Conservation (phyloP, 1,139 yeast genomes). For the Zygoascus meyerae region DNA sequence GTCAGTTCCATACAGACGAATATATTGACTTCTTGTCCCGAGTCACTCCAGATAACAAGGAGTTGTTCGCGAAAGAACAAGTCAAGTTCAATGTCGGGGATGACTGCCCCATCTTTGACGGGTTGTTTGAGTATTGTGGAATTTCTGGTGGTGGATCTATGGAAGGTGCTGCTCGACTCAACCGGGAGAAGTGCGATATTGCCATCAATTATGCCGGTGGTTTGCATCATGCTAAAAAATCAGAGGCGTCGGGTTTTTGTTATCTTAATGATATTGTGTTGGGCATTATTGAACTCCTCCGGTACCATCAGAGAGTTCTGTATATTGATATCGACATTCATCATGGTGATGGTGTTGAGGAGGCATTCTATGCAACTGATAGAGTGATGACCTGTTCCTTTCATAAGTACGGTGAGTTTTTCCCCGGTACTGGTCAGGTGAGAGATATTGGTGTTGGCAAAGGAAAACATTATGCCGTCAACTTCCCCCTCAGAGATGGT, state of each 20-base stretch:
- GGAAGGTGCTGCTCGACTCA: conserved; percentile 94
- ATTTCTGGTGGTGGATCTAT: conserved; percentile 94
- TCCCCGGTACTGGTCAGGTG: conserved; percentile 93
- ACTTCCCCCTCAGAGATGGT: conserved; percentile 88
- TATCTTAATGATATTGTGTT: conserved; percentile 85
- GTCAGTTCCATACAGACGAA: conserved; percentile 97
- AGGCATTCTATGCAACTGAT: conserved; percentile 93
- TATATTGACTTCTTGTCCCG: conserved; percentile 89
- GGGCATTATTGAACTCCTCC: conserved; percentile 79
- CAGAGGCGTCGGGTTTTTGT: conserved; percentile 95
- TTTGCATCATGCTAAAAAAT: conserved; percentile 91
- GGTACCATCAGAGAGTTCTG: conserved; percentile 92
- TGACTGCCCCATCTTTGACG: conserved; percentile 96
- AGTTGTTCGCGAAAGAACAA: conserved; percentile 85
- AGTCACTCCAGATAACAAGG: conserved; percentile 92
- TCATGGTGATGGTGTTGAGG: conserved; percentile 98
- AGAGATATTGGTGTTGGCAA: conserved; percentile 85
- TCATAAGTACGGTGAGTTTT: conserved; percentile 94
- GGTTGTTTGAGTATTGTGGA: conserved; percentile 89
- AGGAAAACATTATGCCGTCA: conserved; percentile 81
- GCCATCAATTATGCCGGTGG: conserved; percentile 98
- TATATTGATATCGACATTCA: conserved; percentile 95
- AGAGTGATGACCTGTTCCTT: conserved; percentile 96
- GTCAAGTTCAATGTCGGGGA: conserved; percentile 95
- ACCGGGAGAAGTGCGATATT: conserved; percentile 89